Evolutionary conservation across 352 stramenopile species (phyloP), one percentile per base, ranked within the genome.

Genomic region (Phytopythium chamaehyphon): DNA sequence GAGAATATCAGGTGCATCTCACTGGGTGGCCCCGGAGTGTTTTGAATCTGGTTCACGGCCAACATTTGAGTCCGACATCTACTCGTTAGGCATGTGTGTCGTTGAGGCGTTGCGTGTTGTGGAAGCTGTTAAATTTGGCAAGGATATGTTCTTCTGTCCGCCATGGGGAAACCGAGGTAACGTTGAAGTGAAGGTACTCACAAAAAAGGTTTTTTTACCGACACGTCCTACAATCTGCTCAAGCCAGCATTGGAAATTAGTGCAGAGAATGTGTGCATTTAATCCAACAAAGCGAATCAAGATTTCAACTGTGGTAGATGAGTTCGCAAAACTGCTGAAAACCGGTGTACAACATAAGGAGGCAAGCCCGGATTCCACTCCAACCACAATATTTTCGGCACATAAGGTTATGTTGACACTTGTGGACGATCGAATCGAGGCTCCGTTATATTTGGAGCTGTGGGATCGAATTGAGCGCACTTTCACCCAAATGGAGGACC

Each of bases 11-110:
- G 59, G 50, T 12, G 39, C 50, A 0, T 63, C 48, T 43, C 45
- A 52, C 2, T 66, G 54, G 54, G 61, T 57, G 23, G 58, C 47
- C 2, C 58, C 48, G 0, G 58, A 66, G 18, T 58, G 54, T 9
- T 35, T 66, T 6, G 14, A 21, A 16, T 47, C 28, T 33, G 28
- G 48, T 6, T 36, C 42, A 0, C 21, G 22, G 7, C 37, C 54
- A 3, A 57, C 58, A 1, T 54, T 53, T 10, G 53, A 48, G n/a
- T 62, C 59, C 10, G 53, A 59, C 22, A 55, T 59, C 43, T 61
- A 45, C 19, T 55, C 59, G 2, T 58, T 66, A 11, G 47, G 39
- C 16, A 58, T 65, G 58, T 57, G 52, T 28, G 40, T 61, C 18
- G 51, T 58, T 15, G 59, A 65, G 38, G 53, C 49, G 0, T 35